Base-by-base conservation (phyloP, 2,329 filamentous ascomycete genomes). In the Aspergillus chevalieri region DNA sequence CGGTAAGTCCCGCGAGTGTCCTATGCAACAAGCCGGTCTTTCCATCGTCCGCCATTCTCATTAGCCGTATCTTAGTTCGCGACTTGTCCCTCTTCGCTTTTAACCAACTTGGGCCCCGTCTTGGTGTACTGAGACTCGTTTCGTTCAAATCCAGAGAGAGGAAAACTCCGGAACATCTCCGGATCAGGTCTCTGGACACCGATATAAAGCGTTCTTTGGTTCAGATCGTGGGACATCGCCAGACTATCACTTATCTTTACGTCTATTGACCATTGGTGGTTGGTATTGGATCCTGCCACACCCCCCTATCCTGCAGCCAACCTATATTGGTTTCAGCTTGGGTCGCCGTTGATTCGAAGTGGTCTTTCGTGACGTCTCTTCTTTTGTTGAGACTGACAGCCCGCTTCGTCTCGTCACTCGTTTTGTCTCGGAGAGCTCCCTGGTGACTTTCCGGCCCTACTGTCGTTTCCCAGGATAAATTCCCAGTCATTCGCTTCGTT, bases 401-500 rank as follows among this genome's bases (percentile, higher is more conserved):
- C 26, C 58, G 57, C 63, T 66, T 66, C 63, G 55, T 63, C 53
- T 64, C 58, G 65, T 71, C 69, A 57, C 65, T 74, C 66, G 66
- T 71, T 73, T 67, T 71, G 68, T 73, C 68, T 71, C 64, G 67
- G 68, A 66, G 61, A 61, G 59, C 55, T 60, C 54, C 49, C 55
- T 59, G 53, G 59, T 56, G 60, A 50, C 57, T 65, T 63, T 64
- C 65, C 64, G 54, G 63, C 60, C 17, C 59, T 65, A 58, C 65
- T 58, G 61, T 71, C 64, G 64, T 67, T 69, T 67, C 60, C 54
- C 51, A 65, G 60, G 57, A 67, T 68, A 66, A 64, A 67, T 66
- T 70, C 65, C 59, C 67, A 68, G 70, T 70, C 72, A 69, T 67
- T 75, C 73, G 73, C 73, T 75, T 74, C 51, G 60, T 63, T 61